Base-by-base conservation (phyloP, 192 early-diverging fungal species). In the Podila epicladia region DNA sequence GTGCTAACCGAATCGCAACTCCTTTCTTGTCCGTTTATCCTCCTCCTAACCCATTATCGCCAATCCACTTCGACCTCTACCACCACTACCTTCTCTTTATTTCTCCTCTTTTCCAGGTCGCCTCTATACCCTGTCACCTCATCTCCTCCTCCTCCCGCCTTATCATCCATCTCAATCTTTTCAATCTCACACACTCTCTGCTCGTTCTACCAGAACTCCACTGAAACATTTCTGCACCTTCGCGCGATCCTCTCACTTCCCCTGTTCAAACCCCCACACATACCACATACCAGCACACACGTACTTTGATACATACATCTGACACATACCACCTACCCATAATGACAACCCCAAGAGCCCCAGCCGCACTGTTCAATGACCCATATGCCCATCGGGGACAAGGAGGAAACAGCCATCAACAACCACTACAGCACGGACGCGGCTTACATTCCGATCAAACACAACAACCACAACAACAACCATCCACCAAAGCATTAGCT, bases 401-500 rank as follows among this genome's bases (percentile, higher is more conserved):
- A 2, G 53, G 53, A 24, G 53, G 24, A 5, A 24, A 20, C 53
- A n/a, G 26, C 8, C 53, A 53, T 3, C 51, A 55, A 55, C 53
- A 24, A 26, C 68, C 19, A 26, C 37, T 48, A 28, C 31, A 48
- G 12, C 12, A 45, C 41, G 41, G 41, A 15, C 41, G 15, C 41
- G 41, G 41, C 8, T 45, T 45, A 15, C 41, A 45, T 17, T 17
- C 13, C 13, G 41, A 45, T 45, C 41, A 45, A 45, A 53, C 65
- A 49, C 26, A 49, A 35, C 51, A 22, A 45, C 33, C 50, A 37
- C 68, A 41, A 32, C 70, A 74, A 28, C 76, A 72, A 22, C 70
- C 65, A 17, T 72, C 76, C 1, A 80, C 66, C 41, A 80, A 73
- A 38, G 41, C 76, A 2, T 62, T 80, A 6, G 76, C 76, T 12